Conservation (phyloP, 352 stramenopile genomes). For the Blastocystis sp. region DNA sequence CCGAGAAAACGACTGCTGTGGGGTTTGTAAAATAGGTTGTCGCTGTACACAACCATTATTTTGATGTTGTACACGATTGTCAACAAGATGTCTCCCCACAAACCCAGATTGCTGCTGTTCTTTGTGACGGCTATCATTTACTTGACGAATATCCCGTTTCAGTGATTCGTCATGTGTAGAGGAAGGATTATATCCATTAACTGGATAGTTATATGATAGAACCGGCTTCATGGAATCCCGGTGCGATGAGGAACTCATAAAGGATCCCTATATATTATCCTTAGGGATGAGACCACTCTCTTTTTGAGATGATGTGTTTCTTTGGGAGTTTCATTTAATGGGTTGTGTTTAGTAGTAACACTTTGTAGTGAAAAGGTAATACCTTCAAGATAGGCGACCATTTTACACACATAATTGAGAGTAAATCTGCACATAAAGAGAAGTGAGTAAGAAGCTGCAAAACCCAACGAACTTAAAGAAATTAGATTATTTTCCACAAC, state of each 20-base stretch:
- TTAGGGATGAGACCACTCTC: neutral
- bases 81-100: too few species aligned
- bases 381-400: too few species aligned
- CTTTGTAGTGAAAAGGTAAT: too few species aligned
- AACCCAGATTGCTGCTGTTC: neutral
- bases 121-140: neutral
- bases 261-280: neutral
- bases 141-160: neutral
- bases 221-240: neutral
- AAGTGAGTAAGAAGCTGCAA: too few species aligned
- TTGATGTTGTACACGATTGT: too few species aligned
- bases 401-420: too few species aligned
- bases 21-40: neutral
- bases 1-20: neutral
- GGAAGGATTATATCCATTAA: neutral
- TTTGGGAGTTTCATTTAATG: neutral
- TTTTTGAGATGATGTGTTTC: neutral
- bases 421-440: too few species aligned
- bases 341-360: neutral
- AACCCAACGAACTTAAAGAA: too few species aligned
- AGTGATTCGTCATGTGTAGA: neutral
- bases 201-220: neutral
- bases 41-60: too few species aligned
- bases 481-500: too few species aligned
- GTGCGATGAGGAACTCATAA: neutral